Base-by-base conservation (phyloP, 805 yeast genomes). In the Candida sithepensis region DNA sequence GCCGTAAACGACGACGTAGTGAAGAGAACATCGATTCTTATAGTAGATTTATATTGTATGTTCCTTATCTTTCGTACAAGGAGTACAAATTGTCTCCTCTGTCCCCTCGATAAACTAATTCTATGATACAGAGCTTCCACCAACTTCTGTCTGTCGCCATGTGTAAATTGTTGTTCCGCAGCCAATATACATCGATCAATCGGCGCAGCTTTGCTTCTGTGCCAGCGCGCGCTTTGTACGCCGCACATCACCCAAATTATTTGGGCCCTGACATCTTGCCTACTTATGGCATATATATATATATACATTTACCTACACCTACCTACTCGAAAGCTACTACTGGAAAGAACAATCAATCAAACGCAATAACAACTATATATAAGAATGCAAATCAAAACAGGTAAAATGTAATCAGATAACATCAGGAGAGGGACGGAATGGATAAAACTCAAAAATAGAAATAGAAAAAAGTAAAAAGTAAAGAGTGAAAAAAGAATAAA, bases 1-100 rank as follows among this genome's bases (percentile, higher is more conserved):
- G 46, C 40, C 61, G 56, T 33, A 61, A 46, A 33, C 68, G 57
- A 23, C 57, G 61, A 41, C 64, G 60, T 3, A 63, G 46, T 12
- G 56, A 33, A 3, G 64, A 53, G 43, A 63, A 51, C 67, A 64
- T 60, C 8, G 6, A 10, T 8, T 38, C 30, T 14, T 21, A 4
- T 4, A 3, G 16, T 23, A n/a, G 22, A 22, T 12, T 12, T 20
- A 32, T 41, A 10, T 16, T n/a, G n/a, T n/a, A 26, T 26, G 30
- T 26, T 26, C 12, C 30, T 26, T 26, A n/a, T 26, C 30, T 26
- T 26, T 26, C 12, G 30, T 8, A 26, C 12, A 26, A 8, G 30
- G 30, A 8, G 30, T n/a, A n/a, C n/a, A n/a, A n/a, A n/a, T n/a
- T n/a, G n/a, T n/a, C n/a, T n/a, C n/a, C n/a, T n/a, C n/a, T n/a